These are phyloP conservation scores for Monilinia aucupariae DNA, from an alignment of 2,329 filamentous ascomycete genomes.

Conservation along the genomic window DNA sequence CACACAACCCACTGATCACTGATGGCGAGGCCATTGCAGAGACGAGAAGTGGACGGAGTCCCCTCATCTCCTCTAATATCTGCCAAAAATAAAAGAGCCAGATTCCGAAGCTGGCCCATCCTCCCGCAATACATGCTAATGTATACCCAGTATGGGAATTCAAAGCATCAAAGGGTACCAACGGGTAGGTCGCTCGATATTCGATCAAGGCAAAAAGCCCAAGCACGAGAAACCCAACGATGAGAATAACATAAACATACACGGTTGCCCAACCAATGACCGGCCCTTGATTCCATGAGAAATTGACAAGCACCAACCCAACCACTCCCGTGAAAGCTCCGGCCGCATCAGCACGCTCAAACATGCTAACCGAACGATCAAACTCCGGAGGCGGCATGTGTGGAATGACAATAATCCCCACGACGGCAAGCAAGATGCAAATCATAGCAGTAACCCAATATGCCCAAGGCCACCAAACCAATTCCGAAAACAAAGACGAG, in stretches of 20 bases:
- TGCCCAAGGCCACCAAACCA: slow-evolving; percentile 47
- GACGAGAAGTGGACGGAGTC: slow-evolving; percentile 32
- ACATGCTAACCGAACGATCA: slow-evolving; percentile 27
- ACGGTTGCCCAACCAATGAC: slow-evolving; percentile 28
- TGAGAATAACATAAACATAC: slow-evolving; percentile 42
- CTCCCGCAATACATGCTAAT: slow-evolving; percentile 27
- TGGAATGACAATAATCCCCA: slow-evolving; percentile 40
- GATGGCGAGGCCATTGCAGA: slow-evolving; percentile 32
- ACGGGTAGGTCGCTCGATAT: slow-evolving; percentile 42
- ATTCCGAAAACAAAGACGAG: slow-evolving; percentile 38
- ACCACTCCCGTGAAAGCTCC: slow-evolving; percentile 44
- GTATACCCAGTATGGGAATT: slow-evolving; percentile 47
- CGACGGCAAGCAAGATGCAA: slow-evolving; percentile 36
- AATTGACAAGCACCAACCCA: slow-evolving; percentile 50
- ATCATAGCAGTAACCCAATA: slow-evolving; percentile 44
- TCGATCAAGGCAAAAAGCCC: slow-evolving; percentile 51
- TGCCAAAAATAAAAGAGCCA: slow-evolving; percentile 32
- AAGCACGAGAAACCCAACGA: slow-evolving; percentile 51
- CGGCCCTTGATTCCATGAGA: slow-evolving; percentile 45
- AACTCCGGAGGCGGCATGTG: slow-evolving; percentile 32
- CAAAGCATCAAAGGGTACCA: slow-evolving; percentile 52
- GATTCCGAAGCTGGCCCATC: slow-evolving; percentile 32
- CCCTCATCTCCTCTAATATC: slow-evolving; percentile 28
- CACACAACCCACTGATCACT: slow-evolving; percentile 33
- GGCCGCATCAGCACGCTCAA: slow-evolving; percentile 37